These are phyloP conservation scores for Pleurotus citrinopileatus DNA, from an alignment of 768 basidiomycete genomes.

Conservation along the genomic window DNA sequence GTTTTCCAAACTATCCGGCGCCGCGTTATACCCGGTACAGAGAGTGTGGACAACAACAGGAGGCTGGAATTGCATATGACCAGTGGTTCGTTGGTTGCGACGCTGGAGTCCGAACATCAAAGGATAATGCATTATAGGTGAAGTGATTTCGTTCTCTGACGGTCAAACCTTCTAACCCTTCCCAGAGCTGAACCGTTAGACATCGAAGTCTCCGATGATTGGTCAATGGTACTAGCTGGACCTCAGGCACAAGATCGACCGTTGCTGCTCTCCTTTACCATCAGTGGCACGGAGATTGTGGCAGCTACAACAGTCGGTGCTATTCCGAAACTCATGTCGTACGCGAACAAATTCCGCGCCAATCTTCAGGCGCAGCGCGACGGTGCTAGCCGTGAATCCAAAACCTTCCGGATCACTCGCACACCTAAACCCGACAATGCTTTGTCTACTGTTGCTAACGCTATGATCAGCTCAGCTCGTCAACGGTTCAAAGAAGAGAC, in stretches of 20 bases:
- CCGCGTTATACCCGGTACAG: constrained; percentile 35
- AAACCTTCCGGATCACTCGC: constrained; percentile 71
- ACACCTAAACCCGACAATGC: constrained; percentile 76
- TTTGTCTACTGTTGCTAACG: constrained; percentile 81
- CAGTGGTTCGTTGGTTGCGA: constrained; percentile 63
- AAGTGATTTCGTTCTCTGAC: constrained; percentile 18
- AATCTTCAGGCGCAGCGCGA: constrained; percentile 72
- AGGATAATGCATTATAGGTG: constrained; percentile 75
- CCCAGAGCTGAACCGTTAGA: constrained; percentile 74
- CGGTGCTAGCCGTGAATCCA: constrained; percentile 77
- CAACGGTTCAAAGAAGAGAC: constrained; percentile 69
- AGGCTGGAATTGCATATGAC: constrained; percentile 77
- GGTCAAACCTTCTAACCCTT: constrained; percentile 2
- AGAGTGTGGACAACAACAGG: constrained; percentile 35
- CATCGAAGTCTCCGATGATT: constrained; percentile 78
- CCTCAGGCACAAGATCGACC: constrained; percentile 43
- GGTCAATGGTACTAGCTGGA: constrained; percentile 51
- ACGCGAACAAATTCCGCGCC: constrained; percentile 69
- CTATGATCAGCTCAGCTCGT: constrained; percentile 75
- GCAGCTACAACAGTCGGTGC: constrained; percentile 71
- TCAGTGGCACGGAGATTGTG: constrained; percentile 66
- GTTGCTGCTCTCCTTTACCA: constrained; percentile 71
- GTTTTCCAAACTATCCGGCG: constrained; percentile 73
- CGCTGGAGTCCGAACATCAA: constrained; percentile 76
- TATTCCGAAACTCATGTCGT: constrained; percentile 72